Conservation (phyloP, 306 rosid genomes). For the Dalbergia cochinchinensis region DNA sequence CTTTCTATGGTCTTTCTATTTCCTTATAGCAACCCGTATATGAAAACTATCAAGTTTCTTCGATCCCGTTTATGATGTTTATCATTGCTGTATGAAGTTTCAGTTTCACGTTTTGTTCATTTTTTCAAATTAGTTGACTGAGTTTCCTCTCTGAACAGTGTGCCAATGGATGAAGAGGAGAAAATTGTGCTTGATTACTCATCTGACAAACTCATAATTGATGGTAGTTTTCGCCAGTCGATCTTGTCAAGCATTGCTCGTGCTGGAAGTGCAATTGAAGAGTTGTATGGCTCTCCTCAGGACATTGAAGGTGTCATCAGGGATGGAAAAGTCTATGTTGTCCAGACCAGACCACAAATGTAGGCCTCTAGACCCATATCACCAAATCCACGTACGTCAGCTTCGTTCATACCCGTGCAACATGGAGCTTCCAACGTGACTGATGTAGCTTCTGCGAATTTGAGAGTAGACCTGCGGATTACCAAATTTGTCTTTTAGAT, state of each 20-base stretch:
- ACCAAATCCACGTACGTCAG: constrained; percentile 28
- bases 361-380: constrained; percentile 47
- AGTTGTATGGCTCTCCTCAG: constrained; percentile 87
- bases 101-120: constrained; percentile 23
- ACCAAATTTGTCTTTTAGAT: constrained; percentile 20
- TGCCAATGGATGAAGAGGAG: constrained; percentile 95
- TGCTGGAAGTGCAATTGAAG: constrained; percentile 90
- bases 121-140: constrained; percentile 36
- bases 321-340: constrained; percentile 88
- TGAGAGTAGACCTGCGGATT: constrained; percentile 21
- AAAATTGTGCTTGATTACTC: constrained; percentile 87
- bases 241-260: constrained; percentile 87
- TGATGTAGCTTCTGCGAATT: constrained; percentile 39
- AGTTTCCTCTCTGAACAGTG: constrained; percentile 56
- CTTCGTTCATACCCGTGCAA: constrained; percentile 20
- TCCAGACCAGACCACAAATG: constrained; percentile 98
- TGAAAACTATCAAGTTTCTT: not conserved
- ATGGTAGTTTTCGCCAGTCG: constrained; percentile 70
- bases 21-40: not conserved
- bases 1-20: constrained; percentile 2
- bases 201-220: constrained; percentile 69
- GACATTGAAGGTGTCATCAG: constrained; percentile 96
- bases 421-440: constrained; percentile 25
- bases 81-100: constrained; percentile 4
- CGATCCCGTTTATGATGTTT: not conserved